A percentile compares a stretch with the other conserved stretches of the same genome.
These are phyloP conservation scores for Pyracantha coccinea DNA, from an alignment of 331 rosid species.

Conservation along the genomic window DNA sequence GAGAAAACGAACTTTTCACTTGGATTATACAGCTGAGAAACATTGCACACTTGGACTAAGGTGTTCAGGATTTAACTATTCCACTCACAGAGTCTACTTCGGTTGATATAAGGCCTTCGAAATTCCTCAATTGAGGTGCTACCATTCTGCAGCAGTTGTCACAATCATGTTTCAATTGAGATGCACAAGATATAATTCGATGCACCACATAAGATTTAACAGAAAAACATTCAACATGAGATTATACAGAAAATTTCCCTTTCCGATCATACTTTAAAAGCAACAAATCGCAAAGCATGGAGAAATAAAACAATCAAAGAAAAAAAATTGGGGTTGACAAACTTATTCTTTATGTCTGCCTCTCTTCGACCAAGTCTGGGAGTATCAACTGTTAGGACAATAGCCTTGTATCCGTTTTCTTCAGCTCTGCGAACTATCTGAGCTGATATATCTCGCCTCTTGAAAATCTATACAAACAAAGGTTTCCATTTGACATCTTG, in stretches of 20 bases:
- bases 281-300: neutral
- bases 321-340: neutral
- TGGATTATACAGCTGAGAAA: neutral
- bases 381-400: conserved; percentile 52
- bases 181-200: neutral
- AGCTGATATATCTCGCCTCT: conserved; percentile 44
- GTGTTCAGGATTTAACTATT: conserved; percentile 1
- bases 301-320: neutral
- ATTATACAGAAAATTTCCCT: neutral
- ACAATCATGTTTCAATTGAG: neutral
- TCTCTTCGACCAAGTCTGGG: conserved; percentile 66
- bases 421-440: conserved; percentile 48
- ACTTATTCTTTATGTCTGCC: conserved; percentile 61
- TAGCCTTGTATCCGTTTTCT: conserved; percentile 47
- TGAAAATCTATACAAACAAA: conserved; percentile 32
- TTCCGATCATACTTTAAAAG: neutral
- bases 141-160: conserved; percentile 37
- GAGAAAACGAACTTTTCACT: neutral
- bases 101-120: conserved; percentile 44
- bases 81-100: conserved; percentile 33
- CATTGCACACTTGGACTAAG: neutral
- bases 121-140: conserved; percentile 39
- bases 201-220: neutral
- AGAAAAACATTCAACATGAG: neutral
- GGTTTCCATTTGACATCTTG: neutral